A percentile compares a stretch with the other conserved stretches of the same genome.
These are phyloP conservation scores for Dichotomopilus funicola DNA, from an alignment of 2,329 filamentous ascomycete genomes.

Conservation along the genomic window DNA sequence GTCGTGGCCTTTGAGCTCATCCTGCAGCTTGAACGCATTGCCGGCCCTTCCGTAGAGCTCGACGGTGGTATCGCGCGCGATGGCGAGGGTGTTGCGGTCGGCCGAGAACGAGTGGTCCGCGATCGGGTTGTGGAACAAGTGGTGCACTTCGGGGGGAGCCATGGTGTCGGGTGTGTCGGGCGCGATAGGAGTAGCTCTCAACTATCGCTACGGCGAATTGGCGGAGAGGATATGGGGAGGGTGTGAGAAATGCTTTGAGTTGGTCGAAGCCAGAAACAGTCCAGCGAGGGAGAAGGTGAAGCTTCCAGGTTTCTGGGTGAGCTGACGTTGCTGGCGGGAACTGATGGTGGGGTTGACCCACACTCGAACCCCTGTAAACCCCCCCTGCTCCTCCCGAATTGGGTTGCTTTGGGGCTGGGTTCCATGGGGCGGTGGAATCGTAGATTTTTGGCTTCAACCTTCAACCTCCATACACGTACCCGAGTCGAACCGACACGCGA, in stretches of 20 bases:
- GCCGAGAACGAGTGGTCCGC: conserved; percentile 97
- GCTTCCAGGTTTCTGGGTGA: no score
- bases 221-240: background rate
- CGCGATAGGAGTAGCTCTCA: conserved; percentile 92
- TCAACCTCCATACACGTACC: no score
- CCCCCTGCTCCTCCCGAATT: background rate
- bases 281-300: no score
- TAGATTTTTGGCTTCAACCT: no score
- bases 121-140: conserved; percentile 94
- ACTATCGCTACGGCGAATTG: conserved; percentile 59
- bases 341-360: conserved; percentile 1
- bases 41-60: conserved; percentile 77
- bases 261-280: background rate
- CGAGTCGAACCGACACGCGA: background rate
- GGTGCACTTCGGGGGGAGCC: conserved; percentile 84
- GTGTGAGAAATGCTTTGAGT: background rate
- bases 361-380: no score
- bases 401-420: no score
- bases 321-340: conserved; percentile 5
- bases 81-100: conserved; percentile 80
- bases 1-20: conserved; percentile 93
- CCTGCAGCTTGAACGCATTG: conserved; percentile 72
- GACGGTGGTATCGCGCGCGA: conserved; percentile 82
- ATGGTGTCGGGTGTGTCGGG: conserved; percentile 44
- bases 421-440: no score